These are phyloP conservation scores for Diaporthe australafricana DNA, from an alignment of 2,329 filamentous ascomycete genomes.

Conservation along the genomic window DNA sequence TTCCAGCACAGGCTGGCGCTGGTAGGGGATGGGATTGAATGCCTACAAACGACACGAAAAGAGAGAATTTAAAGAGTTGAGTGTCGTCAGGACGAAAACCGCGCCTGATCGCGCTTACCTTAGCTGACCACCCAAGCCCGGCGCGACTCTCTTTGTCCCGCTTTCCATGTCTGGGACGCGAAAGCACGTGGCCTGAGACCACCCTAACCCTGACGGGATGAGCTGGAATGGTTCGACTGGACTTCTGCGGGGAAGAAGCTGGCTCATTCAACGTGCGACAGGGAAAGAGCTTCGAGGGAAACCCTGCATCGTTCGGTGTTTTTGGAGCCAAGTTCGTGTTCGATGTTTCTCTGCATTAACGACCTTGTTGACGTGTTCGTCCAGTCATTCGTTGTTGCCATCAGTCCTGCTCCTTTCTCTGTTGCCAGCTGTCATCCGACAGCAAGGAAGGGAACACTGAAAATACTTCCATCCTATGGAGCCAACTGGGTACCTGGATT, in stretches of 20 bases:
- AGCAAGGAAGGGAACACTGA: not conserved
- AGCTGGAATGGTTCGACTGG: not conserved
- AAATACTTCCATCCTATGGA: not conserved
- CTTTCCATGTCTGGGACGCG: conserved; percentile 17
- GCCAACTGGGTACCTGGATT: not conserved
- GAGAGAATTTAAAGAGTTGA: not conserved
- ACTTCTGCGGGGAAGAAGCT: conserved; percentile 11
- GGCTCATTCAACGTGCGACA: not conserved
- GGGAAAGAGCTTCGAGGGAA: conserved; percentile 3
- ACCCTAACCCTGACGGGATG: not conserved
- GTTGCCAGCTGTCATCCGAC: not conserved
- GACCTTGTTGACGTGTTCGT: not conserved
- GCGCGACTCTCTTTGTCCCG: conserved; percentile 16
- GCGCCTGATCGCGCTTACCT: conserved; percentile 22
- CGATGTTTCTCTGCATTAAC: conserved; percentile 18
- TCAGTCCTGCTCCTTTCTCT: not conserved
- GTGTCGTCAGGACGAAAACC: not conserved
- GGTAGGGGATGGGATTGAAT: not conserved
- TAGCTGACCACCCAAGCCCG: not conserved
- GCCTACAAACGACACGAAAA: not conserved
- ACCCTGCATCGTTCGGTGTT: conserved; percentile 21
- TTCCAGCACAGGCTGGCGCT: not conserved
- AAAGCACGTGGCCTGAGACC: conserved; percentile 24
- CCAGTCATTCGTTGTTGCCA: not conserved
- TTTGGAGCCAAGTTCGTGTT: conserved; percentile 13